phyloP scores from a whole-genome alignment of 164 flowering plant genomes.

The Malania oleifera region DNA sequence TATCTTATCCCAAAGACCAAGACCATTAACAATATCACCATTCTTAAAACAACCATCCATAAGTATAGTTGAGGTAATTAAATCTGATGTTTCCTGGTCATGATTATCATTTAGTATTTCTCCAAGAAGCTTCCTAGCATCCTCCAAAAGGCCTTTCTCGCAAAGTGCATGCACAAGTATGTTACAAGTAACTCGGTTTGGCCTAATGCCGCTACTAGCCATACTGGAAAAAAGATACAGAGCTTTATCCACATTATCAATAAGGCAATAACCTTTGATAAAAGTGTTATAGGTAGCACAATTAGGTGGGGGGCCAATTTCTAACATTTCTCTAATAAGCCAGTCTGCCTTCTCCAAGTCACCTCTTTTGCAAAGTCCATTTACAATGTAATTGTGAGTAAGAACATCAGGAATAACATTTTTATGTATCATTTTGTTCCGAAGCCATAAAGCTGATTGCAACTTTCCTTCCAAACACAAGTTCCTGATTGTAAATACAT shows the following conservation, averaged over 20 bases:
- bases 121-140: constrained; percentile 47
- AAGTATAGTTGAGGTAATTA: constrained; percentile 63
- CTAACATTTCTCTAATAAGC: constrained; percentile 51
- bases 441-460: constrained; percentile 50
- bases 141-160: constrained; percentile 46
- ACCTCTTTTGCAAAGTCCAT: constrained; percentile 58
- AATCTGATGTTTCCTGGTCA: constrained; percentile 27
- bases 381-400: constrained; percentile 60
- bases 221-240: constrained; percentile 41
- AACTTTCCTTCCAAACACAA: constrained; percentile 57
- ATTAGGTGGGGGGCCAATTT: constrained; percentile 55
- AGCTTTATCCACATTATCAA: constrained; percentile 56
- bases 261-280: constrained; percentile 54
- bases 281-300: constrained; percentile 59
- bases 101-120: constrained; percentile 37
- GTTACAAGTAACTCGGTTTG: constrained; percentile 61
- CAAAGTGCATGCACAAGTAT: constrained; percentile 66
- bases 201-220: constrained; percentile 39
- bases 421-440: constrained; percentile 37
- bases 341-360: constrained; percentile 48
- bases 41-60: constrained; percentile 54
- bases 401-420: constrained; percentile 42
- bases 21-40: constrained; percentile 42
- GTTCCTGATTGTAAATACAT: constrained; percentile 29
- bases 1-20: constrained; percentile 43